These are phyloP conservation scores for Botrytis deweyae DNA, from an alignment of 2,329 filamentous ascomycete genomes.

Conservation along the genomic window DNA sequence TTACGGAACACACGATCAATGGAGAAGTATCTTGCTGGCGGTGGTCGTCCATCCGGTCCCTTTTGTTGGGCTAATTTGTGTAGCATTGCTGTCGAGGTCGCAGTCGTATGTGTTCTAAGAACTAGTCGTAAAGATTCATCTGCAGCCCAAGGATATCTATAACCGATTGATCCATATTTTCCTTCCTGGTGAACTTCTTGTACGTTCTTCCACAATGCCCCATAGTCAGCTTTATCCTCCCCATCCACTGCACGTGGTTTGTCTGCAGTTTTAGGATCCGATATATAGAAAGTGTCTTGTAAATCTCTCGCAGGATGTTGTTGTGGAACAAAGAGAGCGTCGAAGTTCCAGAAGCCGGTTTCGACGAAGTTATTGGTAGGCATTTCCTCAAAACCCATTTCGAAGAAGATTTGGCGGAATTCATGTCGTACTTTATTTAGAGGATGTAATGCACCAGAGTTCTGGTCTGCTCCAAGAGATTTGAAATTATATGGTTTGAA, in stretches of 20 bases:
- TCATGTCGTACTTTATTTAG: conserved; percentile 94
- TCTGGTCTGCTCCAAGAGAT: conserved; percentile 59
- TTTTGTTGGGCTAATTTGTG: conserved; percentile 83
- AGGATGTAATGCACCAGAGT: conserved; percentile 62
- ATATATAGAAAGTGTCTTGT: conserved; percentile 98
- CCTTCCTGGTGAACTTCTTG: conserved; percentile 84
- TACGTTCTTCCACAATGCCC: conserved; percentile 85
- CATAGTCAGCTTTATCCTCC: conserved; percentile 65
- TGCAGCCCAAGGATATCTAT: conserved; percentile 89
- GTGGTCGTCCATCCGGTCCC: conserved; percentile 64
- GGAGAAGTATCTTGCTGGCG: conserved; percentile 89
- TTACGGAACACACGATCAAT: conserved; percentile 99
- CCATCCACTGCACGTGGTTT: conserved; percentile 57
- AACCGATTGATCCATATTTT: conserved; percentile 92
- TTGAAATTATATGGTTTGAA: conserved; percentile 87
- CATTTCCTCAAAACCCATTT: conserved; percentile 99
- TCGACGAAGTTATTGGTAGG: conserved; percentile 91
- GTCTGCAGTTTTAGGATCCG: conserved; percentile 78
- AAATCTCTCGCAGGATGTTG: conserved; percentile 96
- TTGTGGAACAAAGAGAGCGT: conserved; percentile 92
- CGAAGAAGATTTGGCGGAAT: conserved; percentile 98
- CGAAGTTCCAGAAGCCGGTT: conserved; percentile 99
- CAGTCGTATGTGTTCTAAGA: conserved; percentile 93
- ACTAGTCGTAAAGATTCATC: conserved; percentile 86
- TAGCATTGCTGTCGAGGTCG: conserved; percentile 86